Conservation (phyloP, 306 rosid genomes). For the Cucurbita argyrosperma region DNA sequence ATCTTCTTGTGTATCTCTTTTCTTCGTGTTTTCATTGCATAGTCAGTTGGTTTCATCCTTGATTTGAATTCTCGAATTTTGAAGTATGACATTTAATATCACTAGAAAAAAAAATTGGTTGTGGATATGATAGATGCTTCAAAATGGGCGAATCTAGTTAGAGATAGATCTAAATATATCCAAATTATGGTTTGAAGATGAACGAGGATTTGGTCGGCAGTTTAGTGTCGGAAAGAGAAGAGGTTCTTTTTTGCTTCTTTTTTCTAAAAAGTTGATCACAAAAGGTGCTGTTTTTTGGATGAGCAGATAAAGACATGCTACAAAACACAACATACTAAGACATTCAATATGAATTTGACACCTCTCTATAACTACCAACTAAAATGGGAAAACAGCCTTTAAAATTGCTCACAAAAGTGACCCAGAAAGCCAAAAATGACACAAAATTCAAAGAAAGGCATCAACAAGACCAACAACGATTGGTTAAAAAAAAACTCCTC, state of each 20-base stretch:
- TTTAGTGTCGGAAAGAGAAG: neutral
- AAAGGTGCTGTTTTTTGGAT: neutral
- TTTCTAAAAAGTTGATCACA: neutral
- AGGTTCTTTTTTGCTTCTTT: neutral
- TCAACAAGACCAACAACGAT: neutral
- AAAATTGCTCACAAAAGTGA: neutral
- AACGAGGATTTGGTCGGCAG: neutral
- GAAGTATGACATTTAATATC: too few species aligned
- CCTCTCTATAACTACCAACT: neutral
- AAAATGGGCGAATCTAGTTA: neutral
- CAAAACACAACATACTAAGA: neutral
- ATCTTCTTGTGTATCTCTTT: too few species aligned
- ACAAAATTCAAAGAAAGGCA: neutral
- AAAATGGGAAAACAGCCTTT: neutral
- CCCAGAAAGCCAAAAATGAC: neutral
- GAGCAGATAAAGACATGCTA: neutral
- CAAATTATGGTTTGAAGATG: neutral
- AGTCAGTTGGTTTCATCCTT: too few species aligned
- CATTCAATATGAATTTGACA: neutral
- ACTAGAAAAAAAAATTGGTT: neutral
- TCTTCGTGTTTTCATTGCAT: too few species aligned
- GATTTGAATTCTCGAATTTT: too few species aligned
- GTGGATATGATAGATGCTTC: neutral
- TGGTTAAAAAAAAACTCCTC: neutral
- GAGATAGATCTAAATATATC: neutral